Evolutionary conservation across 1,284 basidiomycete species (phyloP).

Genomic region (Sanguinoderma infundibulare): DNA sequence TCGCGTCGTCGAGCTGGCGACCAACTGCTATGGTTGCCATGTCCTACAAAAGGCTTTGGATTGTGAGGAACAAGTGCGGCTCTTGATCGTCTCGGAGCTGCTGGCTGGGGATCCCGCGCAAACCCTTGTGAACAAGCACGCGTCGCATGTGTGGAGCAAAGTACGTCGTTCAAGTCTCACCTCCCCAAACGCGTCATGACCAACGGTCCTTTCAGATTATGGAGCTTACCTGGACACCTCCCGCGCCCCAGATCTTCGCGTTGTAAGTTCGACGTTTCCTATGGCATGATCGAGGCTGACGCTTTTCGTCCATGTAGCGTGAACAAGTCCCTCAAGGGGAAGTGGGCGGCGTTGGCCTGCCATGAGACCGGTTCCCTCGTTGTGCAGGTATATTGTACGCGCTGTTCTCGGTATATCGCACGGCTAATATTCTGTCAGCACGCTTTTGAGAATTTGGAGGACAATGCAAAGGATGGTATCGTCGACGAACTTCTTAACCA

Average conservation of each 20-base stretch:
- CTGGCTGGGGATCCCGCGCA: slow-evolving; percentile 79
- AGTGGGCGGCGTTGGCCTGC: slow-evolving; percentile 86
- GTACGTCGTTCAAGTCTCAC: slow-evolving; percentile 39
- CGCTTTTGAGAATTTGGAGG: slow-evolving; percentile 84
- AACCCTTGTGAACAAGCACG: slow-evolving; percentile 85
- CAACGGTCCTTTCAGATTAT: slow-evolving; percentile 57
- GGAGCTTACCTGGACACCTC: slow-evolving; percentile 82
- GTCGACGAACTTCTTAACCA: slow-evolving; percentile 79
- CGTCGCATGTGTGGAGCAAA: slow-evolving; percentile 88
- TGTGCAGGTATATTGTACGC: slow-evolving; percentile 59
- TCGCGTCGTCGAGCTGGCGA: slow-evolving; percentile 80
- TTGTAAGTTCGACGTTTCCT: slow-evolving; percentile 53
- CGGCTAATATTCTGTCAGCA: slow-evolving; percentile 54
- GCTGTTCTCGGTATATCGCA: neutral
- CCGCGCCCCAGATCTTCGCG: slow-evolving; percentile 82
- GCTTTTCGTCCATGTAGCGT: slow-evolving; percentile 50
- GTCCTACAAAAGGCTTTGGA: slow-evolving; percentile 88
- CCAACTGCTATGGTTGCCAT: slow-evolving; percentile 86
- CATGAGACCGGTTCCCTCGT: slow-evolving; percentile 86
- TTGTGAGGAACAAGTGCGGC: slow-evolving; percentile 80
- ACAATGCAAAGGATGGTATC: slow-evolving; percentile 80
- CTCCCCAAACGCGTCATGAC: neutral
- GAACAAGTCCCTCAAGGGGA: slow-evolving; percentile 81
- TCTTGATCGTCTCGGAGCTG: slow-evolving; percentile 81
- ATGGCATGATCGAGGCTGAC: slow-evolving; percentile 3